phyloP scores from a whole-genome alignment of 805 yeast species.

The Candida nemodendra region DNA sequence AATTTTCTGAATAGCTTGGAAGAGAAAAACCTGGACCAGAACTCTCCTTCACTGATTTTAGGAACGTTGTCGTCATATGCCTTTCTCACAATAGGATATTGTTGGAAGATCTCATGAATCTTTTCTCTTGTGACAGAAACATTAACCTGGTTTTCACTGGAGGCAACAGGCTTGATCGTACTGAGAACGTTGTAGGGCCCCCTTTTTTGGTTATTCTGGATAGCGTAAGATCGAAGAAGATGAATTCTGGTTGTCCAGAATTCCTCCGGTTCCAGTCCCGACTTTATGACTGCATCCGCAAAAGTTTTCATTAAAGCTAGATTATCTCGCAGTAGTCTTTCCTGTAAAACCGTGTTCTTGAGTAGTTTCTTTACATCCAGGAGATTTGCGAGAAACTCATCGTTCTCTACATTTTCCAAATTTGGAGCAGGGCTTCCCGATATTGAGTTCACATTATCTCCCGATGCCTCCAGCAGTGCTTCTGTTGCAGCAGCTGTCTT shows the following conservation, averaged over 20 bases:
- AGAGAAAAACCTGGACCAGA: constrained; percentile 94
- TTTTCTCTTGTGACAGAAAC: constrained; percentile 90
- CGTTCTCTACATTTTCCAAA: constrained; percentile 21
- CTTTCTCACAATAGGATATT: constrained; percentile 84
- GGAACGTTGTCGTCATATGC: constrained; percentile 94
- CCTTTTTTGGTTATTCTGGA: constrained; percentile 76
- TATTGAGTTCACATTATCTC: constrained; percentile 6
- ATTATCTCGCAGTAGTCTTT: constrained; percentile 68
- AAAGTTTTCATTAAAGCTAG: constrained; percentile 69
- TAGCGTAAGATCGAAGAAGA: constrained; percentile 78
- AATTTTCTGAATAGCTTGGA: constrained; percentile 83
- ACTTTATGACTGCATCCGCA: constrained; percentile 81
- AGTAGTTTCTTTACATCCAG: constrained; percentile 59
- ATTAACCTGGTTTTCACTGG: constrained; percentile 89
- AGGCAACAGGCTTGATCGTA: constrained; percentile 90
- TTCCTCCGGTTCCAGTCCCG: constrained; percentile 72
- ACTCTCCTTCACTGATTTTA: constrained; percentile 81
- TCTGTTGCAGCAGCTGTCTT: constrained; percentile 50
- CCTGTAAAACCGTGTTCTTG: constrained; percentile 75
- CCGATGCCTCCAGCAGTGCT: constrained; percentile 15
- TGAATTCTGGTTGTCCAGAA: constrained; percentile 87
- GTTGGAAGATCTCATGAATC: constrained; percentile 84
- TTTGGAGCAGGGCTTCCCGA: constrained; percentile 15
- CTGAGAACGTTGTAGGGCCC: constrained; percentile 95
- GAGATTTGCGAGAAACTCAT: constrained; percentile 34